Base-by-base conservation (phyloP, 371 early-diverging fungal species). In the Actinomortierella ambigua region DNA sequence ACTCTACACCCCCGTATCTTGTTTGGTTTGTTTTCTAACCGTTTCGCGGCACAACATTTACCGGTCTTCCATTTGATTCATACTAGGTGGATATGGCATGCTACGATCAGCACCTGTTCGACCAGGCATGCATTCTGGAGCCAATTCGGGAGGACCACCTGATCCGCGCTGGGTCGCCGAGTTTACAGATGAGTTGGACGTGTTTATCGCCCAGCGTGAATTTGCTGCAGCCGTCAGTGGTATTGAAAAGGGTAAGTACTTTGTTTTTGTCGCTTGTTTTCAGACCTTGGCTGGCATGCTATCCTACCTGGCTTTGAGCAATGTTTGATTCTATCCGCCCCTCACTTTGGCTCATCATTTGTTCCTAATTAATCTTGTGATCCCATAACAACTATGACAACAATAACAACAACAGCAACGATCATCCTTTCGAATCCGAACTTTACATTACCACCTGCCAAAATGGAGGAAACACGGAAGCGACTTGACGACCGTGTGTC, bases 151-250 rank as follows among this genome's bases (percentile, higher is more conserved):
- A 22, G 67, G 71, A 42, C 67, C 78, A 13, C 69, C 77, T 7
- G 85, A 86, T 57, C 71, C 78, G 28, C 82, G 84, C 40, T 91
- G 89, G 89, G 59, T 95, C n/a, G 75, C 78, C 22, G 90, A 92
- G 57, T 81, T 93, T 46, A 81, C 92, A 2, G 94, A 95, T 69
- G 90, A 92, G 46, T 68, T 97, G 52, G 97, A 95, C 55, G 93
- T 97, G 3, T 75, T 87, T 39, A 93, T 97, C 75, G 95, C 95
- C 2, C 82, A 93, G 27, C 79, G 95, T 46, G 93, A 95, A 59
- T 95, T 95, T 77, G 90, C 91, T 47, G 77, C 76, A n/a, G 92
- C 95, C 3, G 92, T 93, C 0, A 71, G 69, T 1, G 80, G 83
- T 54, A 84, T 94, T 52, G 90, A 90, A 53, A 86, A 85, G 78